phyloP scores from a whole-genome alignment of 345 rosid species.

The Pugionium dolabratum region DNA sequence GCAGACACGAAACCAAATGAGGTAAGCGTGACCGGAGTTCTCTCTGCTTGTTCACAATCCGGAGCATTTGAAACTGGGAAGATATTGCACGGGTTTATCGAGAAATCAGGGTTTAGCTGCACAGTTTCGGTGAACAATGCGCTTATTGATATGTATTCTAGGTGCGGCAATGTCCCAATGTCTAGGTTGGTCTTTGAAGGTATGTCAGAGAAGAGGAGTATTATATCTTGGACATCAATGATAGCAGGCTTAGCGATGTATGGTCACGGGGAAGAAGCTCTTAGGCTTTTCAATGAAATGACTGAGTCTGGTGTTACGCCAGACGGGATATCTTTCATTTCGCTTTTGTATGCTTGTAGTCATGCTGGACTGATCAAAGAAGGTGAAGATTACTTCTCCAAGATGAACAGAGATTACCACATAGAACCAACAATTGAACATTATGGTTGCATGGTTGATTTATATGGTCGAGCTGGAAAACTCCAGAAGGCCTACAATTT shows the following conservation, averaged over 20 bases:
- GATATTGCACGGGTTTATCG: slow-evolving; percentile 49
- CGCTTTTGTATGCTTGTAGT: slow-evolving; percentile 61
- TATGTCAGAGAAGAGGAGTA: slow-evolving; percentile 42
- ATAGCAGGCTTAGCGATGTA: slow-evolving; percentile 59
- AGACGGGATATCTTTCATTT: slow-evolving; percentile 55
- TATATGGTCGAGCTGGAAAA: slow-evolving; percentile 56
- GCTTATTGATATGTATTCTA: slow-evolving; percentile 65
- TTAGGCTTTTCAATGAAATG: slow-evolving; percentile 49
- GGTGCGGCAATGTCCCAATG: slow-evolving; percentile 55
- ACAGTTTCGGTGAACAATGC: slow-evolving; percentile 50
- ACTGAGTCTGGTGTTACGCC: slow-evolving; percentile 43
- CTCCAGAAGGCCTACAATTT: slow-evolving; percentile 50
- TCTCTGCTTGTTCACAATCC: slow-evolving; percentile 57
- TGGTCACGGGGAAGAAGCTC: slow-evolving; percentile 57
- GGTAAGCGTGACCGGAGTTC: slow-evolving; percentile 55
- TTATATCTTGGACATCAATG: slow-evolving; percentile 62
- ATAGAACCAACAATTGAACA: slow-evolving; percentile 56
- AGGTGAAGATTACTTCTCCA: slow-evolving; percentile 49
- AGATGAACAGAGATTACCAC: slow-evolving; percentile 45
- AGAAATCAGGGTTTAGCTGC: slow-evolving; percentile 51
- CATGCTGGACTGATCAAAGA: slow-evolving; percentile 66
- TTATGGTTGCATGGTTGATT: slow-evolving; percentile 62
- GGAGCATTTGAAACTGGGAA: slow-evolving; percentile 48
- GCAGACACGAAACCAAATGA: slow-evolving; percentile 49
- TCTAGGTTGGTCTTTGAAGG: slow-evolving; percentile 53